Conservation (phyloP, 2,329 filamentous ascomycete species). For the Coniochaeta hoffmannii region DNA sequence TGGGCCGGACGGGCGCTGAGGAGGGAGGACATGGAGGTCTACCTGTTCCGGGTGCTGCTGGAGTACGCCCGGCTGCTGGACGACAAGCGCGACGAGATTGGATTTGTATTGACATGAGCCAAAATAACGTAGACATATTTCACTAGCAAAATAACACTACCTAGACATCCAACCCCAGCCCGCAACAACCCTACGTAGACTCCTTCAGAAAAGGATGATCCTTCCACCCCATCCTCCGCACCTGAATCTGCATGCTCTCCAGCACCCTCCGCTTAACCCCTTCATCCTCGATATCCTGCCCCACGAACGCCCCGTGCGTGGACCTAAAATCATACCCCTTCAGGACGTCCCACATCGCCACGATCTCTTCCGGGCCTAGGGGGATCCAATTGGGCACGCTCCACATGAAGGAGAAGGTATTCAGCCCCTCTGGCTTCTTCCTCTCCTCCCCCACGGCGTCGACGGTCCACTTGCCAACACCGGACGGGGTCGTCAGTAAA, state of each 20-base stretch:
- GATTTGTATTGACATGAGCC: slow-evolving; percentile 18
- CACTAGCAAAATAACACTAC: no score
- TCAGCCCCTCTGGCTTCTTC: slow-evolving; percentile 33
- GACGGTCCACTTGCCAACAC: slow-evolving; percentile 37
- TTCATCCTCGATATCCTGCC: slow-evolving; percentile 49
- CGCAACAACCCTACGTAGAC: background rate
- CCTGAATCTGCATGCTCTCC: slow-evolving; percentile 71
- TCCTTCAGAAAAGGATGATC: slow-evolving; percentile 29
- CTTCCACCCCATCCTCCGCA: slow-evolving; percentile 40
- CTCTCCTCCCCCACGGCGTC: slow-evolving; percentile 31
- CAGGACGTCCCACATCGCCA: slow-evolving; percentile 63
- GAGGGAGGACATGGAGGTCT: slow-evolving; percentile 72
- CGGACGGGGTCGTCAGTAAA: slow-evolving; percentile 60
- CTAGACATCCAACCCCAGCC: background rate
- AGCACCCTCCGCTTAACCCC: slow-evolving; percentile 58
- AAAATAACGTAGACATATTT: no score
- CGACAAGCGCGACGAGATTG: slow-evolving; percentile 45
- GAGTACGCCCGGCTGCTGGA: slow-evolving; percentile 69
- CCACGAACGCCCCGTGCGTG: slow-evolving; percentile 61
- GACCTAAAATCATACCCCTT: slow-evolving; percentile 53
- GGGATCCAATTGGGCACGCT: slow-evolving; percentile 71
- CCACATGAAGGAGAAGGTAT: slow-evolving; percentile 67
- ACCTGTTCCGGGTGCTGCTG: slow-evolving; percentile 68
- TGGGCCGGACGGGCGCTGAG: slow-evolving; percentile 59
- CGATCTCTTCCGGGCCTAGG: slow-evolving; percentile 54